These are phyloP conservation scores for Odontarrhena argentea DNA, from an alignment of 345 rosid species.

Conservation along the genomic window DNA sequence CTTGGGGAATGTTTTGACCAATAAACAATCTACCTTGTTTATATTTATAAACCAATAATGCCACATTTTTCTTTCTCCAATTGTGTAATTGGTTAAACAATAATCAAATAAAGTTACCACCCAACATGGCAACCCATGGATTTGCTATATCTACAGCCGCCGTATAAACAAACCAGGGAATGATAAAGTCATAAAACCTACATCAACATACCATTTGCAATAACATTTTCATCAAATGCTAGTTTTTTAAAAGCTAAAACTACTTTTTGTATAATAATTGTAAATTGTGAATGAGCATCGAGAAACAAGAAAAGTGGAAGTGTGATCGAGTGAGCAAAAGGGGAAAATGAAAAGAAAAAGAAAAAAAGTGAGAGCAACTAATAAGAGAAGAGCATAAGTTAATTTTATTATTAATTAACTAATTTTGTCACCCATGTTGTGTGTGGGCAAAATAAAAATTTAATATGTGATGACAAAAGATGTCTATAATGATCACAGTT, in stretches of 20 bases:
- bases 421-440: neutral
- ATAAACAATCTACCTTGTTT: constrained; percentile 17
- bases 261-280: neutral
- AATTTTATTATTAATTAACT: neutral
- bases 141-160: constrained; percentile 26
- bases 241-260: neutral
- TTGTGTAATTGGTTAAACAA: constrained; percentile 12
- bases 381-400: neutral
- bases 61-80: neutral
- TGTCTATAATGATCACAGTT: no score
- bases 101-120: constrained; percentile 9
- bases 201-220: neutral
- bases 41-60: neutral
- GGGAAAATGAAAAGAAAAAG: neutral
- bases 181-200: no score
- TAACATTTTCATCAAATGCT: neutral
- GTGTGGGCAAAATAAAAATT: neutral
- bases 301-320: constrained; percentile 4
- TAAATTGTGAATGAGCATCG: constrained; percentile 4
- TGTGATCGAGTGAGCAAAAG: constrained; percentile 5
- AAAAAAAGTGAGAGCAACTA: neutral
- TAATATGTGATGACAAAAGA: neutral
- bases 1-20: constrained; percentile 29
- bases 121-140: constrained; percentile 28
- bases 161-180: neutral